These are phyloP conservation scores for Suillus plorans DNA, from an alignment of 768 basidiomycete species.

Conservation along the genomic window DNA sequence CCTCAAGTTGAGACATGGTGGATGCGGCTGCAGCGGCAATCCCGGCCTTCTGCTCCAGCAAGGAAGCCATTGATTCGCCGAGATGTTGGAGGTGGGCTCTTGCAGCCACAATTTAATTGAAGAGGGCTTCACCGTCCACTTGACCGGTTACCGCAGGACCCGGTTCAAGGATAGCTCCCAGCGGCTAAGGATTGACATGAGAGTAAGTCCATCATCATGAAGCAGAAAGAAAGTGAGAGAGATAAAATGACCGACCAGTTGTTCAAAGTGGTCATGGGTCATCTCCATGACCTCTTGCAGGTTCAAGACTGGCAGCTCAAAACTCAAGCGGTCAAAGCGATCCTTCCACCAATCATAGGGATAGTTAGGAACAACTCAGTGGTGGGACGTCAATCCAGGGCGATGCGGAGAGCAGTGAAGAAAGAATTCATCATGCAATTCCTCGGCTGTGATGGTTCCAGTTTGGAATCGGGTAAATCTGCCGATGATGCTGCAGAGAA, in stretches of 20 bases:
- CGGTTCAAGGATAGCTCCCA: neutral
- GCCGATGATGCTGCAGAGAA: neutral
- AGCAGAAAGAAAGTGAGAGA: neutral
- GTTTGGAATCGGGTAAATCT: neutral
- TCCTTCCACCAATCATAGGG: neutral
- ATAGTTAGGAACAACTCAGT: neutral
- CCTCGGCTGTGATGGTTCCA: accelerated
- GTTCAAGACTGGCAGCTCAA: neutral
- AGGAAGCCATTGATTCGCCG: neutral
- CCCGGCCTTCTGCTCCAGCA: neutral
- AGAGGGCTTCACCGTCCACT: neutral
- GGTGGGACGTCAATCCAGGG: neutral
- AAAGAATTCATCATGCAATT: neutral
- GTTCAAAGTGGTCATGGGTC: too few relatives aligned
- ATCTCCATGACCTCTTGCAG: neutral
- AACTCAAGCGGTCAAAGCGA: neutral
- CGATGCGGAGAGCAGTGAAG: neutral
- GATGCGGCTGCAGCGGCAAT: neutral
- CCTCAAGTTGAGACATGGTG: neutral
- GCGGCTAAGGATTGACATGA: neutral
- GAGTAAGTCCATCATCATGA: neutral
- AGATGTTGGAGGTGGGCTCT: neutral
- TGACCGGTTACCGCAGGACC: neutral
- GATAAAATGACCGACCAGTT: neutral
- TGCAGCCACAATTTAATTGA: neutral